Base-by-base conservation (phyloP, 176 grass and related monocot species). In the Carex pumila region DNA sequence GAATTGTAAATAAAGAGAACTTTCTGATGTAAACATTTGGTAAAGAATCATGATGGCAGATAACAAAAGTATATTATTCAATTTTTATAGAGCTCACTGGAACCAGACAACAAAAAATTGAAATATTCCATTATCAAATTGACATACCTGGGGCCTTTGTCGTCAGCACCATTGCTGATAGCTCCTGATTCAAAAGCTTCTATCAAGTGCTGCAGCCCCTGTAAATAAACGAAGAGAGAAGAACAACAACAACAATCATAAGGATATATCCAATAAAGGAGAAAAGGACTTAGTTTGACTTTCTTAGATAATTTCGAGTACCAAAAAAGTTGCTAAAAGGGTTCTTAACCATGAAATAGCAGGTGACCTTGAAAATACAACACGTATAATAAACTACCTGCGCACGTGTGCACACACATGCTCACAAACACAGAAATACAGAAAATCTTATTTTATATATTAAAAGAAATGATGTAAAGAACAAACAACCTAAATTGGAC, bases 131-230 rank as follows among this genome's bases (percentile, higher is more conserved):
- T 29, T 14, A 53, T 41, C 37, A 68, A 75, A 29, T 75, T 77
- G 32, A 22, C n/a, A 58, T 53, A 87, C 81, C 85, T 84, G 21
- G 73, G 77, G 31, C 49, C 82, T 49, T 67, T 84, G 54, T 84
- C 71, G 8, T 56, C 62, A 60, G 69, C 65, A 79, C 83, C 73
- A 30, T 84, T 81, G 73, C 80, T 69, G 49, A 65, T 52, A 43
- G 77, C 67, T 84, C 85, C 88, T 19, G 85, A 84, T 58, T 87
- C 88, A 54, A 87, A 61, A 55, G 81, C 72, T 17, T 87, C 81
- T 45, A 83, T 50, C 56, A 90, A 63, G 29, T 90, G 88, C 55
- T 87, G 88, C 53, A 90, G 81, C 34, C 88, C 88, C 88, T 90
- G 85, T 31, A 61, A 58, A 65, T 10, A 65, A 64, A 71, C 53